Evolutionary conservation across 2,329 filamentous ascomycete species (phyloP).

Genomic region (Fusarium praegraminearum): DNA sequence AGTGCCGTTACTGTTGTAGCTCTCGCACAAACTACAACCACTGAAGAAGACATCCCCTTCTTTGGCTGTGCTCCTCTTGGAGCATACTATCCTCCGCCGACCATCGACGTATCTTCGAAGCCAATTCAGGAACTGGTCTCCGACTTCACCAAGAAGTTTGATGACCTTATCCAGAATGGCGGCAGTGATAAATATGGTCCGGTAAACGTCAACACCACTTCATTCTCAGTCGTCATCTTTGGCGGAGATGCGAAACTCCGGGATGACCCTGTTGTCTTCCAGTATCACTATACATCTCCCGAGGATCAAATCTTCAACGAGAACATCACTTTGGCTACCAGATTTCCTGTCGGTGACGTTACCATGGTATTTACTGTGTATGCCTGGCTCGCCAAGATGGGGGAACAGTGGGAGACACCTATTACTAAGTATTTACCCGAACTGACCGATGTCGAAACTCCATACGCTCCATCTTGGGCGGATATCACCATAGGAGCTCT

Average conservation of each 20-base stretch:
- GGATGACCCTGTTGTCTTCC: slow-evolving; percentile 31
- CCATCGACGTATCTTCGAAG: slow-evolving; percentile 15
- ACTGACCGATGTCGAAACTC: background rate
- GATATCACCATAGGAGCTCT: slow-evolving; percentile 39
- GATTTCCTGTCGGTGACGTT: slow-evolving; percentile 48
- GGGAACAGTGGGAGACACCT: slow-evolving; percentile 46
- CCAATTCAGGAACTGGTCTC: slow-evolving; percentile 1
- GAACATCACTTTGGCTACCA: slow-evolving; percentile 41
- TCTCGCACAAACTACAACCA: background rate
- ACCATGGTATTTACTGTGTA: slow-evolving; percentile 53
- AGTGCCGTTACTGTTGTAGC: background rate
- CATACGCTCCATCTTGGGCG: slow-evolving; percentile 16
- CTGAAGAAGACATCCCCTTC: slow-evolving; percentile 24
- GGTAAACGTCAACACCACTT: slow-evolving; percentile 35
- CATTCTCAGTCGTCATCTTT: slow-evolving; percentile 38
- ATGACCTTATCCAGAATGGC: slow-evolving; percentile 26
- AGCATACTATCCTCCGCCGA: slow-evolving; percentile 38
- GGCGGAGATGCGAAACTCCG: slow-evolving; percentile 20
- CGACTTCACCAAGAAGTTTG: slow-evolving; percentile 22
- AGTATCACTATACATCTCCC: slow-evolving; percentile 42
- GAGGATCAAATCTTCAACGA: slow-evolving; percentile 16
- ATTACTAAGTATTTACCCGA: slow-evolving; percentile 50
- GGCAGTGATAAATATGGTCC: slow-evolving; percentile 36
- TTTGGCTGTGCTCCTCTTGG: slow-evolving; percentile 39
- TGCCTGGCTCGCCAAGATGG: slow-evolving; percentile 49